Percentiles rank a stretch among this genome's conserved stretches.
phyloP scores from a whole-genome alignment of 2,329 filamentous ascomycete species.

The Pseudocercospora cruenta region DNA sequence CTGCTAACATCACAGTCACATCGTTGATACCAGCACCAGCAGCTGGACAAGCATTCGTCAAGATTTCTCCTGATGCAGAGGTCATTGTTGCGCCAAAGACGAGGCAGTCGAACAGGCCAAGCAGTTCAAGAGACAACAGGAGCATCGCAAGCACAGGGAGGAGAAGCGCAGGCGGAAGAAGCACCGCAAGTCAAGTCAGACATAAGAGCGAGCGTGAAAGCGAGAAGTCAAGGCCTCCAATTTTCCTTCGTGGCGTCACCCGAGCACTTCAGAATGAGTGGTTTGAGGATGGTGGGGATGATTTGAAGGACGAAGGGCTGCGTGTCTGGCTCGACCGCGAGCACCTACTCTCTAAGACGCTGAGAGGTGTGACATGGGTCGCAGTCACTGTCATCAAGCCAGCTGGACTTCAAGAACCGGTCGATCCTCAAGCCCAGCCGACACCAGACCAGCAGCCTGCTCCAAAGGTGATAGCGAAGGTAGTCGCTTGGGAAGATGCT shows the following conservation, averaged over 20 bases:
- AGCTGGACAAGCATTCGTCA: constrained; percentile 76
- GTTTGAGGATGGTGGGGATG: constrained; percentile 60
- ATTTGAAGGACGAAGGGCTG: constrained; percentile 61
- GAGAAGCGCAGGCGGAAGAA: constrained; percentile 72
- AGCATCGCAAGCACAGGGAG: constrained; percentile 80
- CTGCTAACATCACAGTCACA: constrained; percentile 84
- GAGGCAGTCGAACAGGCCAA: constrained; percentile 63
- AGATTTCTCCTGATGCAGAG: constrained; percentile 91
- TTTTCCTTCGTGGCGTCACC: constrained; percentile 83
- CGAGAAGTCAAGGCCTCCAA: constrained; percentile 62
- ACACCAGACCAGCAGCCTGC: constrained; percentile 61
- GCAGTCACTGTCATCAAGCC: constrained; percentile 86
- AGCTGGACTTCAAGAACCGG: constrained; percentile 70
- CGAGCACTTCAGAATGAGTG: constrained; percentile 69
- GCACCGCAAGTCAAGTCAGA: constrained; percentile 71
- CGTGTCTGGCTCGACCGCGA: constrained; percentile 86
- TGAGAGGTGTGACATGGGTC: constrained; percentile 77
- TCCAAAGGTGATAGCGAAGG: constrained; percentile 72
- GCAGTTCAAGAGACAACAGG: constrained; percentile 69
- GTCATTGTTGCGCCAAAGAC: constrained; percentile 96
- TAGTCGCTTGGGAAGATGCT: constrained; percentile 81
- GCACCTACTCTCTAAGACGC: constrained; percentile 68
- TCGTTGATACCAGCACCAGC: constrained; percentile 77
- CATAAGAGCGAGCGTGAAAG: constrained; percentile 64
- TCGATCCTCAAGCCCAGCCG: constrained; percentile 72